These are phyloP conservation scores for Corymbia calophylla DNA, from an alignment of 441 rosid genomes.

Conservation along the genomic window DNA sequence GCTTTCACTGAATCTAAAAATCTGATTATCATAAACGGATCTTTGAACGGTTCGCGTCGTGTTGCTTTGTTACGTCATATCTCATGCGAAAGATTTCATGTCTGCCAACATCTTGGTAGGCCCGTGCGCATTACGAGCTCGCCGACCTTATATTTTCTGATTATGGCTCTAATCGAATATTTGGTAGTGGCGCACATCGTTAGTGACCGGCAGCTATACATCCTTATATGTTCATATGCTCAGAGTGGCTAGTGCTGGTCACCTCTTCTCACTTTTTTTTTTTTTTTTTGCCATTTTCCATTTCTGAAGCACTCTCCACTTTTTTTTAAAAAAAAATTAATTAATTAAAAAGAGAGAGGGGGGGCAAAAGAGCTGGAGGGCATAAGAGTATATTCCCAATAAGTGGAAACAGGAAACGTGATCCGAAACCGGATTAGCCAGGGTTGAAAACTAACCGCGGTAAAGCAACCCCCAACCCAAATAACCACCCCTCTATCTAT, in stretches of 20 bases:
- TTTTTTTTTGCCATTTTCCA: neutral
- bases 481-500: neutral
- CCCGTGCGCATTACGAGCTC: neutral
- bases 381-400: neutral
- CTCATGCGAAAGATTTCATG: neutral
- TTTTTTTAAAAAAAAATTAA: neutral
- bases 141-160: too few species aligned
- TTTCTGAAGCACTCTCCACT: neutral
- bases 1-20: neutral
- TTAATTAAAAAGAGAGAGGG: neutral
- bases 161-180: too few species aligned
- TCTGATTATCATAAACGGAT: accelerated
- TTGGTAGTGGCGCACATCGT: too few species aligned
- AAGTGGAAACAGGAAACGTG: neutral
- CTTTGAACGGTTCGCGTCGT: neutral
- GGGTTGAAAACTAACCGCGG: slow-evolving; percentile 20
- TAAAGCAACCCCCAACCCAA: neutral
- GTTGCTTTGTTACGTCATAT: too few species aligned
- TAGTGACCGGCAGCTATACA: too few species aligned
- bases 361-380: neutral
- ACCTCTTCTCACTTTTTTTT: neutral
- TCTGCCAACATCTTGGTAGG: accelerated
- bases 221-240: neutral
- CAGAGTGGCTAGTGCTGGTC: neutral
- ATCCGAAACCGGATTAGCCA: neutral